Percentiles rank a stretch among this genome's conserved stretches.
phyloP scores from a whole-genome alignment of 306 rosid species.

The Trichosanthes truncata region DNA sequence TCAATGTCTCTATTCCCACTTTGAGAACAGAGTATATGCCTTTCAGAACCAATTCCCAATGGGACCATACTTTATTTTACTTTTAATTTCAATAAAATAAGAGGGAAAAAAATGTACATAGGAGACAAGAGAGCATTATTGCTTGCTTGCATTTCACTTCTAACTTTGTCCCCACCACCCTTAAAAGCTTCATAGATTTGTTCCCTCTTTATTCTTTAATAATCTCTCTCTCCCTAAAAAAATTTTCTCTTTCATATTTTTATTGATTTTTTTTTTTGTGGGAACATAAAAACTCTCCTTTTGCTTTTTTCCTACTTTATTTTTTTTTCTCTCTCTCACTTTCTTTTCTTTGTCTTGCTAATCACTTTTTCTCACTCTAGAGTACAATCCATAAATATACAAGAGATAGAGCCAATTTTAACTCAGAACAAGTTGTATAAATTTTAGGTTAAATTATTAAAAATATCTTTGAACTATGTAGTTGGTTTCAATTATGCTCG shows the following conservation, averaged over 20 bases:
- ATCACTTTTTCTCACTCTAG: not conserved
- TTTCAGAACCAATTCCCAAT: not conserved
- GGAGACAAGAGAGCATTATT: slow-evolving; percentile 8
- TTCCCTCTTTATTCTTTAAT: not conserved
- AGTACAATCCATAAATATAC: too few species aligned
- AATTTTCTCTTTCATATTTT: not conserved
- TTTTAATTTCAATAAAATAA: not conserved
- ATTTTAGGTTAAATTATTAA: too few species aligned
- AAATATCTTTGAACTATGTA: too few species aligned
- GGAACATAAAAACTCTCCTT: not conserved
- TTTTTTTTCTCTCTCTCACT: not conserved
- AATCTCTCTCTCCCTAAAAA: not conserved
- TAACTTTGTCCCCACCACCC: not conserved
- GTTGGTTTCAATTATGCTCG: too few species aligned
- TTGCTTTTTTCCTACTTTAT: not conserved
- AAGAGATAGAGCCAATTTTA: too few species aligned
- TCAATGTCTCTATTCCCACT: not conserved
- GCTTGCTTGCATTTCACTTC: slow-evolving; percentile 6
- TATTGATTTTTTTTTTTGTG: too few species aligned
- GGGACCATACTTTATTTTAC: not conserved
- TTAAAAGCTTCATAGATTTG: not conserved
- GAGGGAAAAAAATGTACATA: not conserved
- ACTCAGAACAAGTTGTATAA: too few species aligned
- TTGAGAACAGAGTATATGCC: not conserved
- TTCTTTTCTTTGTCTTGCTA: not conserved